phyloP scores from a whole-genome alignment of 345 rosid genomes.

The Eucalyptus grandis region DNA sequence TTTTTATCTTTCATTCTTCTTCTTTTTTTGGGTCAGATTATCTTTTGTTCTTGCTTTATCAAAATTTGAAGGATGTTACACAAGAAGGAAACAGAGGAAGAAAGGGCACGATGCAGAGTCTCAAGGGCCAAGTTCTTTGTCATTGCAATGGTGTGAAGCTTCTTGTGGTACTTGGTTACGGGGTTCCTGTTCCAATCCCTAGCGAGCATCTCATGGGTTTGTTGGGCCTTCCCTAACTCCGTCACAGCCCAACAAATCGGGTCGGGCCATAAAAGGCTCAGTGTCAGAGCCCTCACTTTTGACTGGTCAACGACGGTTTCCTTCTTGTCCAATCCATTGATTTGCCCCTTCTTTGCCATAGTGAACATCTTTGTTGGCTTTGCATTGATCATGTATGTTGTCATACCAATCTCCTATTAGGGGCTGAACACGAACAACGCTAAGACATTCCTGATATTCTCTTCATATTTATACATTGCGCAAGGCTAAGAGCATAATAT shows the following conservation, averaged over 20 bases:
- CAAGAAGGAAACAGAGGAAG: not conserved
- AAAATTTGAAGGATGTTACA: not conserved
- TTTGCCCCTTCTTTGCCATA: not conserved
- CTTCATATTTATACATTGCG: not conserved
- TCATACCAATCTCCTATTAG: not conserved
- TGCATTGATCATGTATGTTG: not conserved
- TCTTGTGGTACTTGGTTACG: not conserved
- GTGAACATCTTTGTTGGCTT: not conserved
- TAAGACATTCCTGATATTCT: not conserved
- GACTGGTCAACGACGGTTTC: not conserved
- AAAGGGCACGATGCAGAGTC: not conserved
- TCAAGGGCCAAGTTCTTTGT: slow-evolving; percentile 1
- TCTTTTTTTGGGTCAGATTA: not conserved
- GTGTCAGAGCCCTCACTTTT: not conserved
- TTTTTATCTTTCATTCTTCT: too few relatives aligned
- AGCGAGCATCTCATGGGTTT: not conserved
- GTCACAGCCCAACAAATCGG: not conserved
- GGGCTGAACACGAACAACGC: not conserved
- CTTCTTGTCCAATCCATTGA: not conserved
- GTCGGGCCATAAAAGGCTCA: not conserved
- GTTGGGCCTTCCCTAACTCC: not conserved
- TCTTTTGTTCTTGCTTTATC: not conserved
- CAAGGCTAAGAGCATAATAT: not conserved
- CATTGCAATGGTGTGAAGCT: not conserved
- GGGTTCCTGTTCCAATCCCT: not conserved